A percentile compares a stretch with the other conserved stretches of the same genome.
These are phyloP conservation scores for Linderniella brevidens DNA, from an alignment of 257 asterid genomes.

Conservation along the genomic window DNA sequence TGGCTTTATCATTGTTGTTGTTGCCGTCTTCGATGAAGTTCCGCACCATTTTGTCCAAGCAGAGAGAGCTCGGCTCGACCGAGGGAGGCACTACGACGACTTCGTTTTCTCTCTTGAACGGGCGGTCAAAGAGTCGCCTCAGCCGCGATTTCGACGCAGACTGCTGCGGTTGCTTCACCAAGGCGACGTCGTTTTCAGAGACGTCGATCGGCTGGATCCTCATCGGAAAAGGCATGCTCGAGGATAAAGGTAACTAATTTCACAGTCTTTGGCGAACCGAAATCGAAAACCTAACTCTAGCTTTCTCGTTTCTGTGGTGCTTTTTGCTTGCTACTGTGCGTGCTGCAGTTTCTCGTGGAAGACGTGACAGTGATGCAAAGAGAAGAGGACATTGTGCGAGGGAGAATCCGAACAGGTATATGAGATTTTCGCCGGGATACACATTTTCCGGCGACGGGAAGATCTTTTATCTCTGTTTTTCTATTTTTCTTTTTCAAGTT, in stretches of 20 bases:
- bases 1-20: constrained; percentile 24
- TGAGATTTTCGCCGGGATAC: constrained; percentile 11
- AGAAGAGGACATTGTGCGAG: constrained; percentile 5
- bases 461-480: too few species aligned
- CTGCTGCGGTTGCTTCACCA: constrained; percentile 13
- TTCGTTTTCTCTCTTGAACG: constrained; percentile 33
- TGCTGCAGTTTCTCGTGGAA: too few species aligned
- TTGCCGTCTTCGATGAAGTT: constrained; percentile 54
- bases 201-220: constrained; percentile 73
- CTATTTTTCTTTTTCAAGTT: background rate
- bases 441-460: constrained; percentile 29
- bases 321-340: too few species aligned
- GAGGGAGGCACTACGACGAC: constrained; percentile 18
- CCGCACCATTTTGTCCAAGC: constrained; percentile 64
- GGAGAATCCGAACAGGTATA: constrained; percentile 10
- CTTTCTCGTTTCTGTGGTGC: too few species aligned
- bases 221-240: constrained; percentile 35
- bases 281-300: too few species aligned
- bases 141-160: constrained; percentile 62
- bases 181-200: constrained; percentile 24
- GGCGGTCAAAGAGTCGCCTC: constrained; percentile 84
- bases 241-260: too few species aligned
- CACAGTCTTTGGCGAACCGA: too few species aligned
- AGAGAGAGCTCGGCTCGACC: constrained; percentile 77
- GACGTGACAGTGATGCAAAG: too few species aligned